phyloP scores from a whole-genome alignment of 2,329 filamentous ascomycete species.

The Neoscytalidium dimidiatum region DNA sequence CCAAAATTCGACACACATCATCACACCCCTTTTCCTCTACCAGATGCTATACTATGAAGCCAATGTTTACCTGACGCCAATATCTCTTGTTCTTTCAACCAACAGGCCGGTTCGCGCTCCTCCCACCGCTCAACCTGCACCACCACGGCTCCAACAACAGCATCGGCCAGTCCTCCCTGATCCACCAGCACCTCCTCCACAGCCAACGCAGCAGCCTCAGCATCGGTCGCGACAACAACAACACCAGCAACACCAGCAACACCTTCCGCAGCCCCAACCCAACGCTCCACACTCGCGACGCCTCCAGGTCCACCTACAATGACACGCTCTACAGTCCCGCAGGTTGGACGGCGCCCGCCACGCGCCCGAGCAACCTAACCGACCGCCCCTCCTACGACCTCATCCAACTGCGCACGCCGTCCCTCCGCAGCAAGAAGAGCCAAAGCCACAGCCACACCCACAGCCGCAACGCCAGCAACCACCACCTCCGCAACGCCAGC shows the following conservation, averaged over 20 bases:
- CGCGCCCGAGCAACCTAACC: background rate
- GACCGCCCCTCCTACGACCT: background rate
- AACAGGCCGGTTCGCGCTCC: background rate
- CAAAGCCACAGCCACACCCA: background rate
- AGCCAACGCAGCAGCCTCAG: background rate
- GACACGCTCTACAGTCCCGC: background rate
- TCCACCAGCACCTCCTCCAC: background rate
- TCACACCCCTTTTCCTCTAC: background rate
- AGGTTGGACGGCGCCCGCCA: background rate
- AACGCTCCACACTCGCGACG: background rate
- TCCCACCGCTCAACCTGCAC: background rate
- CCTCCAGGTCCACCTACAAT: background rate
- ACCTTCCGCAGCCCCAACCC: background rate
- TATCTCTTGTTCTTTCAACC: background rate
- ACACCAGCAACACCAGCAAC: too few relatives aligned
- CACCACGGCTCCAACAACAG: background rate
- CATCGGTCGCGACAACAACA: background rate
- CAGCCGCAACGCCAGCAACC: background rate
- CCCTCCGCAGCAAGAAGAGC: background rate
- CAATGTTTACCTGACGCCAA: background rate
- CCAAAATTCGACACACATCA: background rate
- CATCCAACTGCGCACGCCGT: background rate
- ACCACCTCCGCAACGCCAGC: conserved; percentile 41
- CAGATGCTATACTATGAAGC: background rate
- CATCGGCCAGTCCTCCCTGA: background rate